Base-by-base conservation (phyloP, 2,329 filamentous ascomycete genomes). In the Emergomyces pasteurianus region DNA sequence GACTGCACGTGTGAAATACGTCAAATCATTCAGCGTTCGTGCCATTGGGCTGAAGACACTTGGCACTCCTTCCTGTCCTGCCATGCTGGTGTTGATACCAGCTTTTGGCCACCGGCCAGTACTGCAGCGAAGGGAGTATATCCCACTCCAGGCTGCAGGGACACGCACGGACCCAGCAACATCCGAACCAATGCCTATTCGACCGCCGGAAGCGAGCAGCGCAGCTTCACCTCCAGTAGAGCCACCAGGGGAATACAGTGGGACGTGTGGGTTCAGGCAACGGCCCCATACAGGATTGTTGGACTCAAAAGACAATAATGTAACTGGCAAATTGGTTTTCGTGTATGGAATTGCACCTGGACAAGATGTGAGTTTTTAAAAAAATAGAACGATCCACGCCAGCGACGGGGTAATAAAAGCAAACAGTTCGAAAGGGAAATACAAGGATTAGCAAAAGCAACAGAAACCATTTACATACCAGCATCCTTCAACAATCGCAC, bases 11-110 rank as follows among this genome's bases (percentile, higher is more conserved):
- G 89, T 89, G 73, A 96, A 96, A 75, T 95, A 96, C 0, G 81
- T 82, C 63, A 96, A 77, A 70, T 96, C 92, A 64, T 86, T 83
- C 62, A 96, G 75, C 0, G 91, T 96, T 59, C 91, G 83, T 2
- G 92, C 84, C 92, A 97, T 96, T 5, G 92, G 92, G 61, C 89
- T 92, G 75, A 92, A 96, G 23, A 96, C 90, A 64, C 87, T 89
- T 0, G 90, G 86, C 38, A 96, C 85, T 0, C 91, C 92, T 71
- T 96, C 92, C 71, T 96, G 91, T 0, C 92, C 92, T 0, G 89
- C 85, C 90, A 96, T 96, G 67, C 88, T 92, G 0, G 92, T 96
- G 63, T 83, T 83, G 71, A 90, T 86, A 10, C 90, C 90, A 49
- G 84, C 81, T 73, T 95, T 95, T 0, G 90, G 90, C 90, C 92